A percentile compares a stretch with the other conserved stretches of the same genome.
phyloP scores from a whole-genome alignment of 306 rosid genomes.

The Ceratonia siliqua region DNA sequence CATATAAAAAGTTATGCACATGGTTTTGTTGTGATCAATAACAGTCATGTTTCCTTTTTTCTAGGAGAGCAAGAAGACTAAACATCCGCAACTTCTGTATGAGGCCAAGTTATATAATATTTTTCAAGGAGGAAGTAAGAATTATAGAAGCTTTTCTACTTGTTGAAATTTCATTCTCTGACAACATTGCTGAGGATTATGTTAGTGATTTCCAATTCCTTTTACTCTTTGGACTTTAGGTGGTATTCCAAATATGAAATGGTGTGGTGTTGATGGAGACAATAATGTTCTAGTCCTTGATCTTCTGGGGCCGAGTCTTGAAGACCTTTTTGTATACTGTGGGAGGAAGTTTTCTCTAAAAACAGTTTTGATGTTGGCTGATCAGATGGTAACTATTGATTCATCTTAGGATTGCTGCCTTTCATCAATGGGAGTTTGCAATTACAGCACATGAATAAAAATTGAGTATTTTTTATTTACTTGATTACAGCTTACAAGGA shows the following conservation, averaged over 20 bases:
- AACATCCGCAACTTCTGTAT: slow-evolving; percentile 64
- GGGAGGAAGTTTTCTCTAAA: slow-evolving; percentile 85
- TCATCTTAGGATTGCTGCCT: slow-evolving; percentile 6
- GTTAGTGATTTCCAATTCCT: slow-evolving; percentile 14
- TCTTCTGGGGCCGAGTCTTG: slow-evolving; percentile 93
- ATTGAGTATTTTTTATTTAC: slow-evolving; percentile 24
- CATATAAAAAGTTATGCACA: background rate
- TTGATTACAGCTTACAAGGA: slow-evolving; percentile 57
- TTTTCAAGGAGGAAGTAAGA: slow-evolving; percentile 72
- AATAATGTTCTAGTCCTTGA: slow-evolving; percentile 82
- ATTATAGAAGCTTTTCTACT: slow-evolving; percentile 27
- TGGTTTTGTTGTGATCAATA: slow-evolving; percentile 8
- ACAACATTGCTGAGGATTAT: background rate
- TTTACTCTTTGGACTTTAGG: slow-evolving; percentile 48
- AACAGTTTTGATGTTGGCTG: slow-evolving; percentile 90
- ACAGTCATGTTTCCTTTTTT: slow-evolving; percentile 9
- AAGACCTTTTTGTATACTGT: slow-evolving; percentile 89
- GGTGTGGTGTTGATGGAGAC: slow-evolving; percentile 89
- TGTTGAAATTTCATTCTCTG: slow-evolving; percentile 18
- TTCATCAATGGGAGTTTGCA: background rate
- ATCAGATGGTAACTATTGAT: slow-evolving; percentile 76
- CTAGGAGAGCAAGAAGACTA: slow-evolving; percentile 67
- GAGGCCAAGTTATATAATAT: slow-evolving; percentile 66
- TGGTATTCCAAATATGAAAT: slow-evolving; percentile 76
- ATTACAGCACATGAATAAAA: background rate